Base-by-base conservation (phyloP, 129 eudicot species). In the Arctium minus region DNA sequence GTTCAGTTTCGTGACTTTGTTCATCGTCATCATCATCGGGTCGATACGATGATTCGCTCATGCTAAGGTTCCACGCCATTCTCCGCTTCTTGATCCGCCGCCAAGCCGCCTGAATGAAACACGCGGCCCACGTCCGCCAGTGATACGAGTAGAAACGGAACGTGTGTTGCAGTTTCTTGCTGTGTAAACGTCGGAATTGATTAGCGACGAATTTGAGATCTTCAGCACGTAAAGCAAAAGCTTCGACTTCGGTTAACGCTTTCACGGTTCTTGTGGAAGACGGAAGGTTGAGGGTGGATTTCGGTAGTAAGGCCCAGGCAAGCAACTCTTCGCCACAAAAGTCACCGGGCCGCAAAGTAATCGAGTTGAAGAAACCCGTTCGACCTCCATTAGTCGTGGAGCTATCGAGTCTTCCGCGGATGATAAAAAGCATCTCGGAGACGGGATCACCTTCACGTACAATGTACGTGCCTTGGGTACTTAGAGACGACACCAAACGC, bases 371-470 rank as follows among this genome's bases (percentile, higher is more conserved):
- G 82, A 94, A 94, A 29, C 96, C 97, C 0, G 97, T 84, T 6
- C 97, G 88, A 18, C 98, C 98, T 38, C 98, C 98, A 30, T 94
- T 86, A 0, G 97, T 94, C 1, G 98, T 94, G 37, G 96, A 92
- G 85, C 97, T 92, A 40, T 94, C 98, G 3, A 94, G 90, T 48
- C 82, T 87, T 11, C 98, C 98, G 76, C 97, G 73, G 48, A 94
- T 91, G 33, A 92, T 80, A 40, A 94, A 92, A 67, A 94, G 92
- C 98, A 94, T 94, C 77, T 94, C 97, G 2, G 92, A 83, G 6
- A 91, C 94, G 0, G 98, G 98, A 80, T 94, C 98, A 2, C 97
- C 98, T 78, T 94, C 98, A 13, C 98, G 98, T 44, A 94, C 98
- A 10, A 94, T 89, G 88, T 79, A 92, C 0, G 97, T 94, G 77